These are phyloP conservation scores for Kalmusia sp. DNA, from an alignment of 2,329 filamentous ascomycete species.

Conservation along the genomic window DNA sequence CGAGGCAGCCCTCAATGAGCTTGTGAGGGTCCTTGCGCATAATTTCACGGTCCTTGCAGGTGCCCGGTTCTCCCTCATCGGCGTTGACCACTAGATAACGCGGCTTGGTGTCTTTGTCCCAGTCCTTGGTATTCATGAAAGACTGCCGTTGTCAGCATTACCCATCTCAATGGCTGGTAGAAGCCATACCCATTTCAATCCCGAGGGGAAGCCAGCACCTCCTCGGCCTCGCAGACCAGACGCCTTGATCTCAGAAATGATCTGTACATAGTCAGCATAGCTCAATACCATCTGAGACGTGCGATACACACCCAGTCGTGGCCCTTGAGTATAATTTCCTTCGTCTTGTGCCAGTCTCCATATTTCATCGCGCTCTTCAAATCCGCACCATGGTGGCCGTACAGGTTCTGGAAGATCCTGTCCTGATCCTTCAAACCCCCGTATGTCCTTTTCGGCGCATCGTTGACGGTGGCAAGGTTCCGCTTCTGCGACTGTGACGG, in stretches of 20 bases:
- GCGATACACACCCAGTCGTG: conserved; percentile 79
- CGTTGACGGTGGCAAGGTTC: conserved; percentile 68
- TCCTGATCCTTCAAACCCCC: conserved; percentile 95
- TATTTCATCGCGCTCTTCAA: conserved; percentile 96
- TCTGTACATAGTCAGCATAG: conserved; percentile 57
- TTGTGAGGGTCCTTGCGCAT: conserved; percentile 99
- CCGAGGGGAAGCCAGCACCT: conserved; percentile 96
- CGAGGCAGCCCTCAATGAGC: conserved; percentile 94
- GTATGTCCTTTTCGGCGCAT: conserved; percentile 68
- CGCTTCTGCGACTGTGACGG: conserved; percentile 62
- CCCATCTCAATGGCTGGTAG: conserved; percentile 3
- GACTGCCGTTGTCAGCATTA: conserved; percentile 65
- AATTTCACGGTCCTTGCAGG: conserved; percentile 99
- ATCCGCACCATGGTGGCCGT: conserved; percentile 89
- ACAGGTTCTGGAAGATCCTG: conserved; percentile 98
- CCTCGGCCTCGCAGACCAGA: conserved; percentile 95
- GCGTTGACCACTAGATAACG: conserved; percentile 98
- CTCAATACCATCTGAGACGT: background rate
- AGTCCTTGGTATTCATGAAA: conserved; percentile 99
- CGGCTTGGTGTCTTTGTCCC: conserved; percentile 97
- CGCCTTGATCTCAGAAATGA: conserved; percentile 96
- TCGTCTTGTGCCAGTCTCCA: conserved; percentile 99
- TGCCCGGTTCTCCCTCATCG: conserved; percentile 97
- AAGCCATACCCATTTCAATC: conserved; percentile 89
- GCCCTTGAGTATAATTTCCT: conserved; percentile 96